Percentiles rank a stretch among this genome's conserved stretches.
Evolutionary conservation across 352 stramenopile species (phyloP).

Genomic region (Globisporangium nodosum): DNA sequence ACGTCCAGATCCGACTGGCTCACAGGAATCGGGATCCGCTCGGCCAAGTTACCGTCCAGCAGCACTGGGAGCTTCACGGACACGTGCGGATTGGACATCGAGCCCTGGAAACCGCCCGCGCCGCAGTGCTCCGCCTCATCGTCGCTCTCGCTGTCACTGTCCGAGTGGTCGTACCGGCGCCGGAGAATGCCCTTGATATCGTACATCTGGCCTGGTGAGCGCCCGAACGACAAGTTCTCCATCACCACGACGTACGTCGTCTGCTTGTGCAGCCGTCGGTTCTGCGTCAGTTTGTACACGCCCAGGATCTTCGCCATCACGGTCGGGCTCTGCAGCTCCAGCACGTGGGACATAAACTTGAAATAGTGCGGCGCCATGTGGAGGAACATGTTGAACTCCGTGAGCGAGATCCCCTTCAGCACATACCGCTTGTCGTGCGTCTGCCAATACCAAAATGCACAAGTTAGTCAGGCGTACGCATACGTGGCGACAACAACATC

Average conservation of each 20-base stretch:
- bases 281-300: conserved; percentile 73
- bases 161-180: conserved; percentile 53
- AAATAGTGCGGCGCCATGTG: conserved; percentile 87
- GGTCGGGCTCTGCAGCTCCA: conserved; percentile 48
- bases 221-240: conserved; percentile 84
- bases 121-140: conserved; percentile 20
- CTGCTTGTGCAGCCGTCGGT: conserved; percentile 55
- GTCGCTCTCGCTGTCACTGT: conserved; percentile 25
- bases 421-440: conserved; percentile 82
- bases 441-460: conserved; percentile 19
- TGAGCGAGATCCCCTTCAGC: conserved; percentile 81
- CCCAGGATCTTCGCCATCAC: conserved; percentile 85
- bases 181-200: conserved; percentile 83
- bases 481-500: not conserved
- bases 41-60: conserved; percentile 74
- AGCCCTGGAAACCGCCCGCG: conserved; percentile 18
- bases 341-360: conserved; percentile 71
- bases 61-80: conserved; percentile 62
- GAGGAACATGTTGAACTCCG: conserved; percentile 88
- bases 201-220: conserved; percentile 74
- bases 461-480: not conserved
- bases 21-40: conserved; percentile 76
- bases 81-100: conserved; percentile 42
- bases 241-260: conserved; percentile 84
- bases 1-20: conserved; percentile 51